Percentiles rank a stretch among this genome's conserved stretches.
Conservation (phyloP, 192 early-diverging fungal genomes). For the Haplosporangium gracile region DNA sequence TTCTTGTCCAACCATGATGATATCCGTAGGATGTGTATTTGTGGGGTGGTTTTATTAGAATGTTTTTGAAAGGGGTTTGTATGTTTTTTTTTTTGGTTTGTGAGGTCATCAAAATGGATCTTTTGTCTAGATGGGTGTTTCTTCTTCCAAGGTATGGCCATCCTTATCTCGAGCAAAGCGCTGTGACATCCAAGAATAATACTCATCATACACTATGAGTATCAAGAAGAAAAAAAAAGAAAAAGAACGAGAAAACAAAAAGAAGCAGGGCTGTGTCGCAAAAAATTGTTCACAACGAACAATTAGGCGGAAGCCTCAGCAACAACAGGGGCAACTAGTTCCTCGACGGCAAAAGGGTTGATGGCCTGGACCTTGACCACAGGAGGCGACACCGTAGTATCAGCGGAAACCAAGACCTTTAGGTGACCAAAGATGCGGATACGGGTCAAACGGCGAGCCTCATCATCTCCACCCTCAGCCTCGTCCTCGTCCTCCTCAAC, state of each 20-base stretch:
- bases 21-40: not conserved
- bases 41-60: not conserved
- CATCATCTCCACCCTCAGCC: constrained; percentile 39
- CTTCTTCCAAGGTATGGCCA: not conserved
- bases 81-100: not conserved
- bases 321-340: not conserved
- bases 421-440: constrained; percentile 62
- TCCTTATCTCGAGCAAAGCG: not conserved
- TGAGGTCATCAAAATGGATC: not conserved
- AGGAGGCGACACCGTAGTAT: constrained; percentile 67
- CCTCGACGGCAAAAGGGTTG: constrained; percentile 59
- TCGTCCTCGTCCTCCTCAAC: constrained; percentile 39
- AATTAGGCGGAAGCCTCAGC: not conserved
- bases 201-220: not conserved
- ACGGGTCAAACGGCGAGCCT: constrained; percentile 35
- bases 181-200: not conserved
- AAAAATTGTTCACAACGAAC: not conserved
- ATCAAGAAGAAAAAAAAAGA: not conserved
- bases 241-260: not conserved
- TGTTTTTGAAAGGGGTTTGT: not conserved
- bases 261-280: not conserved
- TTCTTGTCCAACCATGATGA: not conserved
- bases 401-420: constrained; percentile 62
- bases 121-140: not conserved
- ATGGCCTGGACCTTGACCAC: constrained; percentile 67